phyloP scores from a whole-genome alignment of 306 rosid species.

The Cucumis cinereus region DNA sequence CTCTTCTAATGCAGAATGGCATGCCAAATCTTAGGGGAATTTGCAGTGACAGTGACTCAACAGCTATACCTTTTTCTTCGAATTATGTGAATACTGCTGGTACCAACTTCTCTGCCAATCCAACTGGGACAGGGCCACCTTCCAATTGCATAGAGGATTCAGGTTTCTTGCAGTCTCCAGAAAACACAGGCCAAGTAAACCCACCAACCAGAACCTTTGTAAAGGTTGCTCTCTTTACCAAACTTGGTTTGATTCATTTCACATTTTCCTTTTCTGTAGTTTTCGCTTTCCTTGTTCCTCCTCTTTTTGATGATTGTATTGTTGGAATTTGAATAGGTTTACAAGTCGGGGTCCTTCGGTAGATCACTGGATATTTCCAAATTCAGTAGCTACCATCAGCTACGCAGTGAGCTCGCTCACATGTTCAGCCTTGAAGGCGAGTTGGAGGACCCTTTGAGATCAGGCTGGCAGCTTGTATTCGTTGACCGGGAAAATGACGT shows the following conservation, averaged over 20 bases:
- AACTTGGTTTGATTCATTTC: background rate
- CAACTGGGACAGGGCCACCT: constrained; percentile 41
- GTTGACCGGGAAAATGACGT: constrained; percentile 91
- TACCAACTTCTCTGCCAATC: constrained; percentile 42
- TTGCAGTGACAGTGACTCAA: constrained; percentile 33
- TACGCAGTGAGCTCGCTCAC: constrained; percentile 77
- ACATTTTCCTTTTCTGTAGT: background rate
- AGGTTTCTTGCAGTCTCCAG: constrained; percentile 56
- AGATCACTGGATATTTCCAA: constrained; percentile 57
- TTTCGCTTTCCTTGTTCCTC: background rate
- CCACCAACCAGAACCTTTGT: constrained; percentile 62
- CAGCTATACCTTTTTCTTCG: constrained; percentile 48
- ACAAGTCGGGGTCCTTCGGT: constrained; percentile 51
- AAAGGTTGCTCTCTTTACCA: constrained; percentile 42
- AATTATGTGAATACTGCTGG: constrained; percentile 55
- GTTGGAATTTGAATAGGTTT: constrained; percentile 21
- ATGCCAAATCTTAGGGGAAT: constrained; percentile 62
- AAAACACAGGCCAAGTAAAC: constrained; percentile 49
- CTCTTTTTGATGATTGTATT: background rate
- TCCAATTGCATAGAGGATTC: constrained; percentile 54
- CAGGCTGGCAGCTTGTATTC: constrained; percentile 99
- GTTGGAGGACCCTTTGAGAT: constrained; percentile 87
- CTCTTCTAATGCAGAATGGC: constrained; percentile 76
- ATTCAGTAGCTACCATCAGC: constrained; percentile 72
- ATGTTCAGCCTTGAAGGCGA: constrained; percentile 81